Percentiles rank a stretch among this genome's conserved stretches.
Conservation (phyloP, 176 grass and related monocot species). For the Alloteropsis semialata region DNA sequence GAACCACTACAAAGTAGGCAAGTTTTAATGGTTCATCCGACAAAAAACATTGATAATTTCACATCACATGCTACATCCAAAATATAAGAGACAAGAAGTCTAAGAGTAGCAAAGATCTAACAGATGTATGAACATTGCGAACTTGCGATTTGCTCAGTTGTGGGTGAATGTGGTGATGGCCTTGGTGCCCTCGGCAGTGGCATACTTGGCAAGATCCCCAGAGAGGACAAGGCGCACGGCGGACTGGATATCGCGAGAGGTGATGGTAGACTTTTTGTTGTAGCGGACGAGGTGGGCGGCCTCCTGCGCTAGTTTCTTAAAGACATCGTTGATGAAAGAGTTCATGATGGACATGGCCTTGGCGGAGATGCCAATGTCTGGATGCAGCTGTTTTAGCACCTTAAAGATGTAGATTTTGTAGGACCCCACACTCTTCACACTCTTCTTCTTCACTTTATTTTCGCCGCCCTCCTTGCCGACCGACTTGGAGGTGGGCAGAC, state of each 20-base stretch:
- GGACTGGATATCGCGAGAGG: constrained; percentile 73
- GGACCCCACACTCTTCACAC: constrained; percentile 58
- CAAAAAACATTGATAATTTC: not conserved
- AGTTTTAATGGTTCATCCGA: not conserved
- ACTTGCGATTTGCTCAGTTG: not conserved
- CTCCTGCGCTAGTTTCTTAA: constrained; percentile 63
- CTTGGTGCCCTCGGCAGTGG: constrained; percentile 70
- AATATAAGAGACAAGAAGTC: not conserved
- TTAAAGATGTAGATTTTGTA: constrained; percentile 99
- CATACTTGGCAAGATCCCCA: constrained; percentile 73
- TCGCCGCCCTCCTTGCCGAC: constrained; percentile 44
- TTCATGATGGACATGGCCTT: constrained; percentile 88
- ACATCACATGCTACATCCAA: not conserved
- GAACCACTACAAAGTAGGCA: not conserved
- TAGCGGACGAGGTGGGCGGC: constrained; percentile 51
- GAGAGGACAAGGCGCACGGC: constrained; percentile 62
- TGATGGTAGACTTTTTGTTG: too few relatives aligned
- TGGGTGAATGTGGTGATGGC: constrained; percentile 75
- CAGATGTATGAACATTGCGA: not conserved
- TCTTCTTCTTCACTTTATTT: constrained; percentile 53
- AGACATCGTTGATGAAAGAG: constrained; percentile 80
- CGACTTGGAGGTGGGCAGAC: constrained; percentile 36
- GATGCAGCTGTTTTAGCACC: constrained; percentile 81
- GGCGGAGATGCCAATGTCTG: constrained; percentile 64
- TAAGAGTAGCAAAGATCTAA: not conserved